Evolutionary conservation across 495 filamentous ascomycete genomes (phyloP), one percentile per base, ranked within the genome.

Genomic region (Geoglossum glabrum): DNA sequence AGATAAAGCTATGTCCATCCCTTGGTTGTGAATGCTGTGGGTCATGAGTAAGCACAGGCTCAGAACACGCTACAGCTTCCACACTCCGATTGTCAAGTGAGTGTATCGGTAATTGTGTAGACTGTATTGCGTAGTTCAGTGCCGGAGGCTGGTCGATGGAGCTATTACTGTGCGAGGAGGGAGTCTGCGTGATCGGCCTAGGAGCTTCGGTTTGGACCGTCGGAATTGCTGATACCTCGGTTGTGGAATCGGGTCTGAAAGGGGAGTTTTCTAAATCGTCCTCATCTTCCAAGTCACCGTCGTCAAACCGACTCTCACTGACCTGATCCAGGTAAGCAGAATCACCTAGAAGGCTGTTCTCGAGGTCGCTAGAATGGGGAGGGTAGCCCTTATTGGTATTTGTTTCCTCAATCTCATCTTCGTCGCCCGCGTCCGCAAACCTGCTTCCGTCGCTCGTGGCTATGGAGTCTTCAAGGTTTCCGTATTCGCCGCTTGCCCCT

Each of bases 271-370:
- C 25, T 30, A 64, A 11, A n/a, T 31, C 40, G 13, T 59, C 59
- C 9, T 66, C 61, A 7, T 56, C 59, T 31, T 70, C 71, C 8
- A 64, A 56, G 45, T 72, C 67, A 55, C 67, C 45, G 7, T 58
- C 70, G 55, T 73, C 68, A 59, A 71, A 66, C n/a, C 74, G 71
- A 49, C 69, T 68, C 58, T 73, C 68, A 23, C 74, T 72, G 7
- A 75, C 70, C 7, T 74, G 73, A 55, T 76, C 72, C 30, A 77
- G 62, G 60, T 76, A 77, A 5, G 63, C 70, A 1, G 76, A 74
- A 55, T 74, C 73, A 46, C 74, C 71, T 19, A 71, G 64, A 30
- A 74, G 61, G 30, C 65, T 69, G 34, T 71, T 68, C 59, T 69
- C 66, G 8, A 55, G 49, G 17, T 28, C 65, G 23, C 65, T 60